Percentiles rank a stretch among this genome's conserved stretches.
These are phyloP conservation scores for Saccharomycopsis capsularis DNA, from an alignment of 805 yeast genomes.

Conservation along the genomic window DNA sequence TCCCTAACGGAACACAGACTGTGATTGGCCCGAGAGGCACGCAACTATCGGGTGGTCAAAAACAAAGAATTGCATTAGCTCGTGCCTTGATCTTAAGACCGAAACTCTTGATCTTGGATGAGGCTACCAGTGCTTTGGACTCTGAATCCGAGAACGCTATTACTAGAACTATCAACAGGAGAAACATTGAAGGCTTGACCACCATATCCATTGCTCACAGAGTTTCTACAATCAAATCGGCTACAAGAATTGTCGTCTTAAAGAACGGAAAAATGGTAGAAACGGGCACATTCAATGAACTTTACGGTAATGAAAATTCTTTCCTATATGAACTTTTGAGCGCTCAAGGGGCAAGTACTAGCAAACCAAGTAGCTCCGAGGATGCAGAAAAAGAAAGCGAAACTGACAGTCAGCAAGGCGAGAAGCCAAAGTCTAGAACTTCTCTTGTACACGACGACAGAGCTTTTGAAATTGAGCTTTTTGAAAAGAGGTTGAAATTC, in stretches of 20 bases:
- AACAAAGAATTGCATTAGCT: constrained; percentile 87
- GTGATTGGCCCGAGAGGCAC: constrained; percentile 81
- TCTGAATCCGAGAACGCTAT: constrained; percentile 83
- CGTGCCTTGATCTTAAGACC: constrained; percentile 78
- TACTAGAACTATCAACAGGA: constrained; percentile 55
- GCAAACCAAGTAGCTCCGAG: background rate
- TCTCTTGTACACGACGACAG: constrained; percentile 17
- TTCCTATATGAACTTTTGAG: constrained; percentile 32
- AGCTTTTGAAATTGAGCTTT: constrained; percentile 10
- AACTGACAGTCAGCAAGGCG: background rate
- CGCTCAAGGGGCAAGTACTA: constrained; percentile 13
- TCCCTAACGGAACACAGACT: constrained; percentile 81
- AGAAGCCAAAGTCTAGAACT: constrained; percentile 1
- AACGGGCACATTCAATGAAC: constrained; percentile 51
- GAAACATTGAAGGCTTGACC: constrained; percentile 55
- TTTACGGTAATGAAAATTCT: constrained; percentile 36
- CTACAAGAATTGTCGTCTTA: constrained; percentile 74
- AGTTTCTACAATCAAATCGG: constrained; percentile 76
- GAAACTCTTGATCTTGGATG: constrained; percentile 76
- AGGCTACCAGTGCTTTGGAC: constrained; percentile 92
- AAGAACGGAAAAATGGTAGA: constrained; percentile 70
- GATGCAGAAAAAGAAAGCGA: background rate
- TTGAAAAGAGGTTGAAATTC: constrained; percentile 4
- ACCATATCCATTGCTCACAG: constrained; percentile 90
- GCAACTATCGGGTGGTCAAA: constrained; percentile 91